Evolutionary conservation across 352 stramenopile species (phyloP).

Genomic region (Phytopythium aichiense): DNA sequence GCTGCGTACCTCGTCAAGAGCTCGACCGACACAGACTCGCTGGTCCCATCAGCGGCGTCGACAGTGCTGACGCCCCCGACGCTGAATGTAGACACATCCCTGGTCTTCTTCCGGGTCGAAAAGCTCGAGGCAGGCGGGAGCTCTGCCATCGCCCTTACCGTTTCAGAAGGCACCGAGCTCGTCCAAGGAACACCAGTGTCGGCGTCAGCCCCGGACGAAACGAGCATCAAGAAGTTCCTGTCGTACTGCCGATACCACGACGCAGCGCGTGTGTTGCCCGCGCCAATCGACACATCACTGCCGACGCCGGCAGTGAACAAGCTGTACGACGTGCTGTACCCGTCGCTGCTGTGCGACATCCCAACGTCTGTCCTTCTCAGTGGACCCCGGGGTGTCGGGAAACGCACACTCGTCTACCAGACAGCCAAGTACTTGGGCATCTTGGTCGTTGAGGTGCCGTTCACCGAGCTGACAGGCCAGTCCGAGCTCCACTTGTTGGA

Average conservation of each 20-base stretch:
- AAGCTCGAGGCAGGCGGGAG: slow-evolving; percentile 30
- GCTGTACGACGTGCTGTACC: slow-evolving; percentile 66
- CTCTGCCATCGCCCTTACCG: slow-evolving; percentile 35
- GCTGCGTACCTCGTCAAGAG: slow-evolving; percentile 18
- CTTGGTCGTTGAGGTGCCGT: slow-evolving; percentile 65
- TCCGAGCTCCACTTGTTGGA: slow-evolving; percentile 74
- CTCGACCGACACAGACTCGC: slow-evolving; percentile 6
- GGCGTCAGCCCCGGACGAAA: slow-evolving; percentile 45
- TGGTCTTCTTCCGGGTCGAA: slow-evolving; percentile 78
- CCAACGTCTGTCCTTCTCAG: slow-evolving; percentile 70
- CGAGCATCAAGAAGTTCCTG: slow-evolving; percentile 46
- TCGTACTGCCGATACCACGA: slow-evolving; percentile 18
- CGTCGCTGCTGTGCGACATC: slow-evolving; percentile 58
- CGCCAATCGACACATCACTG: slow-evolving; percentile 21
- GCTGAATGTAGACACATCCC: slow-evolving; percentile 50
- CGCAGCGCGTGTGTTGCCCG: slow-evolving; percentile 1
- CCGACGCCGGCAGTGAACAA: slow-evolving; percentile 33
- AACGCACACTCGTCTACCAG: slow-evolving; percentile 66
- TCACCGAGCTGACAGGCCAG: slow-evolving; percentile 66
- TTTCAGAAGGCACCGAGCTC: slow-evolving; percentile 65
- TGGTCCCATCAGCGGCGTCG: not conserved
- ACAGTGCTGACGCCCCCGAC: slow-evolving; percentile 38
- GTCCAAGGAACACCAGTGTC: slow-evolving; percentile 56
- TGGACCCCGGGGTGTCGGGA: slow-evolving; percentile 63
- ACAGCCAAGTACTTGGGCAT: slow-evolving; percentile 66